These are phyloP conservation scores for Tanacetum coccineum DNA, from an alignment of 129 eudicot genomes.

Conservation along the genomic window DNA sequence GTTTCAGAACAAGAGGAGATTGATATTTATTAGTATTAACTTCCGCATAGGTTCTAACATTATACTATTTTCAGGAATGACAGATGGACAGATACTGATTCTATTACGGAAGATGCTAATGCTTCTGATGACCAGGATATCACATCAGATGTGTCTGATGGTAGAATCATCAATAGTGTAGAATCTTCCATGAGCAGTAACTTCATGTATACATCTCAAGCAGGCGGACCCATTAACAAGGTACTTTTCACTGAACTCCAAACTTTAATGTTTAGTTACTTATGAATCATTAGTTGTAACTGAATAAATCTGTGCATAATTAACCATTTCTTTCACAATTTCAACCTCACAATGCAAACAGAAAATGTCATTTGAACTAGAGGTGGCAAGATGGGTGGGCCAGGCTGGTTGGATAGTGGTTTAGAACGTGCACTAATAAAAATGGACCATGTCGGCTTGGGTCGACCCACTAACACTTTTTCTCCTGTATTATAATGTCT, in stretches of 20 bases:
- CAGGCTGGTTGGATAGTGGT: no score
- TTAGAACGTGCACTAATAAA: no score
- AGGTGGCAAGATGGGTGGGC: no score
- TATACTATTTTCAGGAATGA: constrained; percentile 33
- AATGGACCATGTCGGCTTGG: no score
- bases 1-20: constrained; percentile 23
- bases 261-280: neutral
- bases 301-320: no score
- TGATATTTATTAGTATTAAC: neutral
- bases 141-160: constrained; percentile 53
- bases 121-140: constrained; percentile 52
- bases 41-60: neutral
- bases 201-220: constrained; percentile 31
- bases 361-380: no score
- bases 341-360: no score
- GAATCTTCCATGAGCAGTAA: constrained; percentile 43
- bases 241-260: constrained; percentile 30
- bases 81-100: constrained; percentile 44
- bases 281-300: neutral
- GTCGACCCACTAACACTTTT: no score
- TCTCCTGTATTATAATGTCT: no score
- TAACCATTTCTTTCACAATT: no score
- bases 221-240: constrained; percentile 39
- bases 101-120: constrained; percentile 42
- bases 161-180: constrained; percentile 38